Base-by-base conservation (phyloP, 2,329 filamentous ascomycete genomes). In the Hypoxylon sp. region DNA sequence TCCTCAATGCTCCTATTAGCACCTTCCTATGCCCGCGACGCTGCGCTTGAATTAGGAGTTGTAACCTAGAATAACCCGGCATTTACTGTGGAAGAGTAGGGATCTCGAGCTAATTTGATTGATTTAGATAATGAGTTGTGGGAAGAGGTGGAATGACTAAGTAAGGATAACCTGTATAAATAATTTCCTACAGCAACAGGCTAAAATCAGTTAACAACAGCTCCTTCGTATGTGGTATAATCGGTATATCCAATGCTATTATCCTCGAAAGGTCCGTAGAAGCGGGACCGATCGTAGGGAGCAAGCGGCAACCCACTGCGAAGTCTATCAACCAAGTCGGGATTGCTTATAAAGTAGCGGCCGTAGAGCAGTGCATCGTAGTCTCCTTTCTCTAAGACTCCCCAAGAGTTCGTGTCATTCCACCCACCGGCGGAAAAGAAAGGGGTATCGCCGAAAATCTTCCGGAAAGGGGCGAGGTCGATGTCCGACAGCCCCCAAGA, bases 291-390 rank as follows among this genome's bases (percentile, higher is more conserved):
- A n/a, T 60, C 49, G 19, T 60, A 60, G 2, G 3, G 36, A 6
- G 38, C 34, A 25, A 60, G 58, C 25, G 49, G 49, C 19, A 52
- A 36, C 4, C 58, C 49, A 10, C 21, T 23, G 10, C 49, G 48
- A 19, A 60, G 48, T 19, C 38, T 52, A 17, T 60, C 48, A 6
- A 60, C 58, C 2, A 60, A 38, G 19, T 60, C 58, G 0, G 58
- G 58, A 5, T 60, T 46, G 14, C 48, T 52, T 10, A 60, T 52
- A 14, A 60, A 60, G 28, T 60, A 60, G 13, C 58, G 48, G 10
- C 58, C 58, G 14, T n/a, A 53, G 1, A 59, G 9, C 10, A 59
- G 32, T 13, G 56, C 56, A 10, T 59, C 56, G 11, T 43, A 59
- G 28, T 38, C 56, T 1, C 56, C 56, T 9, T 19, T 59, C 34